Evolutionary conservation across 805 yeast genomes (phyloP), one percentile per base, ranked within the genome.

Genomic region (Cyberlindnera xishuangbannaensis): DNA sequence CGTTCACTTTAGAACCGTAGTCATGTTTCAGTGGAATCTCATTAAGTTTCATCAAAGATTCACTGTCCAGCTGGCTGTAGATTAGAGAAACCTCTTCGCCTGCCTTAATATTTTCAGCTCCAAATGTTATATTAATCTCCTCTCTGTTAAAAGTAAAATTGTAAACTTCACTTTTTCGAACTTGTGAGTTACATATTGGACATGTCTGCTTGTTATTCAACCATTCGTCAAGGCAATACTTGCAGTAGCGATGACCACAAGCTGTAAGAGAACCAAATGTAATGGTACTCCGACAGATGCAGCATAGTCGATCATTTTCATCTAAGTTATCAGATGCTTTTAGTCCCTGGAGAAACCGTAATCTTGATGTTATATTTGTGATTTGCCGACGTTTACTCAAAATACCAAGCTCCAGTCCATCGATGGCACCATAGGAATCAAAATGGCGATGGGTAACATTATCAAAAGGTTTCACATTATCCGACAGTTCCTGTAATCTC

Each of bases 231-330:
- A 92, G 63, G 55, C 98, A 92, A 2, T 73, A 83, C 37, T 75
- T 72, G 54, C 98, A 92, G 52, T 82, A 92, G 45, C 77, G 78
- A 58, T 92, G 98, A 0, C 97, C 97, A 67, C 98, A 92, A 8
- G 76, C 76, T 0, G 95, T 81, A 36, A 92, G 62, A 0, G 92
- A 71, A 0, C 98, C 98, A 25, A 76, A 65, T 3, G 72, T 64
- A 31, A 87, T 84, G 2, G 71, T 53, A 4, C 77, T 69, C 15
- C 82, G 73, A 54, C 98, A 92, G 40, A 92, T 88, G 20, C 78
- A 71, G 56, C 98, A 92, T 14, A 69, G 57, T 34, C 47, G 45
- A 14, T 59, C 58, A n/a, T 37, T 34, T 7, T 55, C 53, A 7
- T 55, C 59, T 4, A 21, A 10, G 8, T 12, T 17, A 8, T 25